Base-by-base conservation (phyloP, 2,329 filamentous ascomycete genomes). In the Epichloe sp. region DNA sequence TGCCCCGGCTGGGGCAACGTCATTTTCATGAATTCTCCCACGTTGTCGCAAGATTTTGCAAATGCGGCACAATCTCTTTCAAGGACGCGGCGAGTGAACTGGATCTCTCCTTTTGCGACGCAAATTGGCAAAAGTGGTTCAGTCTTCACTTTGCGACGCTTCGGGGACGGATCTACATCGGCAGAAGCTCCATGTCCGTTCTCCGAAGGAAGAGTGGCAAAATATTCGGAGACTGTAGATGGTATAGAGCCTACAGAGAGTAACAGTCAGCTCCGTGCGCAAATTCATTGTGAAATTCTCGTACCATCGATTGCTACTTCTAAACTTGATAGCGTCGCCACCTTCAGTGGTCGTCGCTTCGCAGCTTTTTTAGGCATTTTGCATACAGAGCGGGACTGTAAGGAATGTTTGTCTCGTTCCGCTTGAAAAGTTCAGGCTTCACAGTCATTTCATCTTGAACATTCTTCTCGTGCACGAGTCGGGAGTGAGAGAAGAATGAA, bases 101-200 rank as follows among this genome's bases (percentile, higher is more conserved):
- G 56, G 5, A 67, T 19, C 11, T 56, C 44, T 35, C 55, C 56
- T 43, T 53, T 61, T 15, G 57, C 58, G 15, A 68, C 46, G 35
- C 58, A 58, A 34, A 68, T 60, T 19, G 59, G 56, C 23, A 49
- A 35, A 15, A 44, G 37, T 40, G 44, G 47, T 49, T 52, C 44
- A 19, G 44, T 17, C 3, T 54, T 50, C 12, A 58, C 54, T 57
- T 63, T 68, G 47, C 59, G 64, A 47, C 65, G 64, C 57, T 68
- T 68, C 4, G 52, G 19, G 15, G 61, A 55, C 17, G 56, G 58
- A n/a, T 57, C 57, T 7, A 48, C 44, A 15, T 56, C 46, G 11
- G 51, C 31, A 37, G 34, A 8, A 35, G 15, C 44, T 7, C 55
- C 55, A 17, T 48, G 40, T 17, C 44, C 41, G 26, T 56, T 52